Base-by-base conservation (phyloP, 495 filamentous ascomycete genomes). In the Cudoniella acicularis region DNA sequence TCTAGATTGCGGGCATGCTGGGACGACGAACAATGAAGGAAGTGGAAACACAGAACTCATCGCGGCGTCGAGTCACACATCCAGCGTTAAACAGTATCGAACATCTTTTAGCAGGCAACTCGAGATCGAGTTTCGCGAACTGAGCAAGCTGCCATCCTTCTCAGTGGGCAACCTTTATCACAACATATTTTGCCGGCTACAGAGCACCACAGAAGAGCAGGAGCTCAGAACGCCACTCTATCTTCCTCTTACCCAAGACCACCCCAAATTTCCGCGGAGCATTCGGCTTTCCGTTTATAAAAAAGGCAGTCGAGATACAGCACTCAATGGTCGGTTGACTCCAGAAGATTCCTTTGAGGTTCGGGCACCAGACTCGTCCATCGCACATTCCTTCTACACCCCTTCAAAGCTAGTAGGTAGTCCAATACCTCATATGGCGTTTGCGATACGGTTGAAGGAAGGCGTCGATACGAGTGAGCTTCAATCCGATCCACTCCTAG, bases 21-120 rank as follows among this genome's bases (percentile, higher is more conserved):
- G 43, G 9, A 27, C 20, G 1, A 13, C 46, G 4, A 42, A n/a
- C 23, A 54, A 72, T 54, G 80, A 83, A 47, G 60, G 60, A 13
- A 64, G 64, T n/a, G 67, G 67, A 20, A 65, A 69, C 45, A 60
- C 63, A 3, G 67, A 71, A 24, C 68, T 73, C 54, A 66, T 67
- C 23, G 59, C 64, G 1, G 55, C 65, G n/a, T 68, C 63, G 26
- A 66, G 64, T 17, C 47, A 46, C 49, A 41, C 3, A 10, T 3
- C 21, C 4, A 27, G 9, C 0, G 40, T 20, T 8, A 25, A 27
- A 9, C 10, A 13, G 1, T 13, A 45, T 18, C 11, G 22, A 4
- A 21, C 27, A 8, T 40, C 50, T 13, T 63, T 63, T 26, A 59
- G 54, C 3, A n/a, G 13, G 18, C 54, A 56, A 1, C 50, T 54